Conservation (phyloP, 495 filamentous ascomycete species). For the Penicillium chermesinum region DNA sequence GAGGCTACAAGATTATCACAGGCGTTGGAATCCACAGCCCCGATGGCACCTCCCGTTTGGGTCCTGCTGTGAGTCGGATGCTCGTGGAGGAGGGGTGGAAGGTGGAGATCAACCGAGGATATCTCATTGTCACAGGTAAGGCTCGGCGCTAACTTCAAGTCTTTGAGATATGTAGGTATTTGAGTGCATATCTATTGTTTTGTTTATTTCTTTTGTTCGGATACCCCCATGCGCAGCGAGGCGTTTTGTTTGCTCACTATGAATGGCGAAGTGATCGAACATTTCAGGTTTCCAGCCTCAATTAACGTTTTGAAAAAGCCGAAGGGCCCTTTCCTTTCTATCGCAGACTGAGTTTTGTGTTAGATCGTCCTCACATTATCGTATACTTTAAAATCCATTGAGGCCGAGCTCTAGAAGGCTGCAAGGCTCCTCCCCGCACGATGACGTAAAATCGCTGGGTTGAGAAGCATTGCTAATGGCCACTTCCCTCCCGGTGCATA, state of each 20-base stretch:
- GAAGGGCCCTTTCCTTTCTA: too few relatives aligned
- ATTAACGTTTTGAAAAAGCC: too few relatives aligned
- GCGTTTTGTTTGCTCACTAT: too few relatives aligned
- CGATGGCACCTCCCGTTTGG: slow-evolving; percentile 67
- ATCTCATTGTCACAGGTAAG: slow-evolving; percentile 58
- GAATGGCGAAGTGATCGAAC: too few relatives aligned
- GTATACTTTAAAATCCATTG: too few relatives aligned
- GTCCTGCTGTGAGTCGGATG: slow-evolving; percentile 75
- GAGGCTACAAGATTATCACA: slow-evolving; percentile 68
- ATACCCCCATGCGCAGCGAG: too few relatives aligned
- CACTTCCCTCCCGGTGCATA: not conserved
- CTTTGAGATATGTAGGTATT: not conserved
- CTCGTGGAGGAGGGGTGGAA: slow-evolving; percentile 78
- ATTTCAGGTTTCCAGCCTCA: too few relatives aligned
- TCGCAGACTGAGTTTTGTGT: too few relatives aligned
- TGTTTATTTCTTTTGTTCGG: too few relatives aligned
- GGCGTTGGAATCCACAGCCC: slow-evolving; percentile 74
- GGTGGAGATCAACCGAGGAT: slow-evolving; percentile 62
- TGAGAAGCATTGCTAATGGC: not conserved
- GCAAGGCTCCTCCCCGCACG: slow-evolving; percentile 22
- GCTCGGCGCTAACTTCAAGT: slow-evolving; percentile 18
- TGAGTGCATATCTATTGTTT: not conserved
- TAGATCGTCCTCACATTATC: too few relatives aligned
- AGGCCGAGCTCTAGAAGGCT: too few relatives aligned
- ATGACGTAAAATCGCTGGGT: slow-evolving; percentile 21